phyloP scores from a whole-genome alignment of 1,139 yeast species.

The Saccharomyces hybrid region DNA sequence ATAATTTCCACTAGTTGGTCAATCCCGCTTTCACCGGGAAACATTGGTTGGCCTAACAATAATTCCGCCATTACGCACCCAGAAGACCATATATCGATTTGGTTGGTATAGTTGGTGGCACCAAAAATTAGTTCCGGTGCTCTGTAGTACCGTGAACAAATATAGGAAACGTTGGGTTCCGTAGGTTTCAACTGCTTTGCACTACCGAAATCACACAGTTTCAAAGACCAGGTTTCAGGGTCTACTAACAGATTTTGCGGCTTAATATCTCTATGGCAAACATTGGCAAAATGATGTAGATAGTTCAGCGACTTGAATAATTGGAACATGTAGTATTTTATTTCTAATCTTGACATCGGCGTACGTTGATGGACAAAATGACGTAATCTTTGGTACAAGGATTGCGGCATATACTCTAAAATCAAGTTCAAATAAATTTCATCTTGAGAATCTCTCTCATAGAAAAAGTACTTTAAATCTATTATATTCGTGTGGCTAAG shows the following conservation, averaged over 20 bases:
- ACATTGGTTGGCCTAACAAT: constrained; percentile 88
- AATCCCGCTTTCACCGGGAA: constrained; percentile 96
- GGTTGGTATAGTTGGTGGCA: constrained; percentile 89
- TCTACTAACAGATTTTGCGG: constrained; percentile 91
- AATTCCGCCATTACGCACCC: constrained; percentile 98
- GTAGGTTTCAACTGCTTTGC: constrained; percentile 84
- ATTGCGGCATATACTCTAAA: constrained; percentile 89
- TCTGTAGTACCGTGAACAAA: constrained; percentile 91
- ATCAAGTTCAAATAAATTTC: constrained; percentile 81
- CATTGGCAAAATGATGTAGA: constrained; percentile 74
- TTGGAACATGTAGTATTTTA: constrained; percentile 85
- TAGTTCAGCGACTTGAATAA: constrained; percentile 85
- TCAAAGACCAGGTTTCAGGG: constrained; percentile 74
- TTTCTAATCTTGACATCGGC: constrained; percentile 81
- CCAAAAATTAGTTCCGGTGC: constrained; percentile 93
- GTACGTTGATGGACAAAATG: constrained; percentile 69
- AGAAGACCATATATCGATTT: constrained; percentile 95
- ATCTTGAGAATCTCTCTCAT: constrained; percentile 47
- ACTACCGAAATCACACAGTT: constrained; percentile 97
- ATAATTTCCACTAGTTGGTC: constrained; percentile 96
- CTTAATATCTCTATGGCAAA: constrained; percentile 95
- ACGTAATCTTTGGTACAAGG: constrained; percentile 83
- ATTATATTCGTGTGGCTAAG: constrained; percentile 79
- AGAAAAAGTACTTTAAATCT: constrained; percentile 80
- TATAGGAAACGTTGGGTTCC: constrained; percentile 92